Conservation (phyloP, 495 filamentous ascomycete species). For the Cladorrhinum samala region DNA sequence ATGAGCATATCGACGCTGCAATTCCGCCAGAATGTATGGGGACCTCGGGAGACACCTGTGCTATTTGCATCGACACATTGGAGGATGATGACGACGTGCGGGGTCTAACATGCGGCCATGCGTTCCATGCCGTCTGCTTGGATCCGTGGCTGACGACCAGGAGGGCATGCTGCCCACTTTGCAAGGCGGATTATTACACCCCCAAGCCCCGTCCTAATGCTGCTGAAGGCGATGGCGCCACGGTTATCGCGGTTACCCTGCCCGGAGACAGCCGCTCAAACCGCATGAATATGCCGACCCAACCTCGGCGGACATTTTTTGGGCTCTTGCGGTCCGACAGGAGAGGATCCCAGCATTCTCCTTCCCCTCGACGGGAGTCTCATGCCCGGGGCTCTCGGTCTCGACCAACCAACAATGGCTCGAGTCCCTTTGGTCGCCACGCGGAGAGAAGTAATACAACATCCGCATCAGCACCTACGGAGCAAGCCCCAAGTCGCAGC, state of each 20-base stretch:
- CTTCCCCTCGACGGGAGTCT: neutral
- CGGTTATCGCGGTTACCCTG: constrained; percentile 21
- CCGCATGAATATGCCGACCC: constrained; percentile 38
- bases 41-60: constrained; percentile 89
- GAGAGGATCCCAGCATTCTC: neutral
- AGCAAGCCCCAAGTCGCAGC: neutral
- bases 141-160: constrained; percentile 94
- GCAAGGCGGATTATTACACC: constrained; percentile 93
- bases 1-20: constrained; percentile 77
- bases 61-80: constrained; percentile 89
- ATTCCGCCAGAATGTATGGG: constrained; percentile 75
- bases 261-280: constrained; percentile 22
- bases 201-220: constrained; percentile 64
- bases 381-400: neutral
- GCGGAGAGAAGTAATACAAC: neutral
- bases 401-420: neutral
- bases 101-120: constrained; percentile 88
- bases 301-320: constrained; percentile 22
- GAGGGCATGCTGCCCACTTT: constrained; percentile 91
- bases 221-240: constrained; percentile 26
- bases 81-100: constrained; percentile 95
- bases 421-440: neutral
- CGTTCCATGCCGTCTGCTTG: constrained; percentile 90
- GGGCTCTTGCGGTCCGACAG: constrained; percentile 18
- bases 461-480: neutral